Evolutionary conservation across 2,329 filamentous ascomycete genomes (phyloP).

Genomic region (Talaromyces albobiverticillius): DNA sequence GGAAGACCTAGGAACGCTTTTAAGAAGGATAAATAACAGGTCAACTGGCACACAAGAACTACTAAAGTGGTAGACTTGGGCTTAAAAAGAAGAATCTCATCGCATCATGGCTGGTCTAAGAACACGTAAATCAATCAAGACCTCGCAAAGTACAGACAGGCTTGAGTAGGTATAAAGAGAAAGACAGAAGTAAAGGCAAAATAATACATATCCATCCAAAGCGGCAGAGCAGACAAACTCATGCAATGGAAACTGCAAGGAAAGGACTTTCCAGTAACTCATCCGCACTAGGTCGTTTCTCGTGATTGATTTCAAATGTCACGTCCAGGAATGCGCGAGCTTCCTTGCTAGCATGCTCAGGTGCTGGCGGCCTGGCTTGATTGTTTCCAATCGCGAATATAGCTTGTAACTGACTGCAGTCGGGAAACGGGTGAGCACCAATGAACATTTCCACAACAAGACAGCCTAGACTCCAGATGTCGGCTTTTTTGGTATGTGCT

Average conservation of each 20-base stretch:
- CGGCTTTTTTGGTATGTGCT: constrained; percentile 94
- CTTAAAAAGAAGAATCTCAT: background rate
- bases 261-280: constrained; percentile 84
- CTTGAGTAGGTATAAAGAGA: background rate
- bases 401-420: constrained; percentile 93
- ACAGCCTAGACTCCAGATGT: constrained; percentile 97
- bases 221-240: constrained; percentile 1
- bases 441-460: constrained; percentile 99
- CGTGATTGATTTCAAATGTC: constrained; percentile 95
- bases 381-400: constrained; percentile 97
- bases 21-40: too few relatives aligned
- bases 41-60: too few relatives aligned
- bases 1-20: too few relatives aligned
- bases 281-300: constrained; percentile 85
- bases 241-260: constrained; percentile 60
- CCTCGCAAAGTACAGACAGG: background rate
- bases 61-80: too few relatives aligned
- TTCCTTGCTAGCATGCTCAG: constrained; percentile 79
- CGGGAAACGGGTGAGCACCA: constrained; percentile 90
- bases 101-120: background rate
- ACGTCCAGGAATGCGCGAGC: constrained; percentile 77
- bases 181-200: background rate
- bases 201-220: background rate
- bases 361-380: constrained; percentile 82
- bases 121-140: background rate